Base-by-base conservation (phyloP, 2,329 filamentous ascomycete species). In the Elsinoe batatas region DNA sequence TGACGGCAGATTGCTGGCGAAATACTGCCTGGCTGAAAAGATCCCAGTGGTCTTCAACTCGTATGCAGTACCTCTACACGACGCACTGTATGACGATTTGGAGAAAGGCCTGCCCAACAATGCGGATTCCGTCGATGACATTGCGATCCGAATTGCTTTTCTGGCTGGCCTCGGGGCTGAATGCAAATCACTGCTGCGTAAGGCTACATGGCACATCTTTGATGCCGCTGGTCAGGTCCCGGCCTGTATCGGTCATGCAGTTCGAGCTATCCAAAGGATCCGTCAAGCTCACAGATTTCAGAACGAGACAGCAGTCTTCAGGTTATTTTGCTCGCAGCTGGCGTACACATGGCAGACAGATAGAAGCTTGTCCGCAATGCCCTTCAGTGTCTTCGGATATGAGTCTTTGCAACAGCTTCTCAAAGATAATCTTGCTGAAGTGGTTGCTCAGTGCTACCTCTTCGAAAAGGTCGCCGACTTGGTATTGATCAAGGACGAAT, bases 181-280 rank as follows among this genome's bases (percentile, higher is more conserved):
- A 51, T 97, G 91, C 88, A 84, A 89, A 58, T 95, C 91, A 0
- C 76, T 97, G 17, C 77, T 96, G 42, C 84, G 91, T 53, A 83
- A 87, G 60, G 90, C 89, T 61, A 87, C 95, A 15, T 98, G 96
- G 67, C 87, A 93, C 68, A 90, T 97, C 18, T 95, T 97, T 63
- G 93, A 97, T 68, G 89, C 86, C 0, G 87, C 91, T 1, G 88
- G 87, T 1, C 82, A 83, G 56, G 81, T 95, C 12, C 71, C 78
- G 2, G 71, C 73, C 10, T 85, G 86, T 5, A 75, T 78, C 17
- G 73, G 76, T 17, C 86, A 96, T 70, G 91, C 91, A 1, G 80
- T 79, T 56, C 79, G 79, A 53, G 94, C 88, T 62, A 75, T 96
- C 42, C 67, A 69, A 3, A 75, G 79, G 11, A 82, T 96, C 32